Evolutionary conservation across 352 stramenopile species (phyloP), one percentile per base, ranked within the genome.

Genomic region (Globisporangium iwayamae): DNA sequence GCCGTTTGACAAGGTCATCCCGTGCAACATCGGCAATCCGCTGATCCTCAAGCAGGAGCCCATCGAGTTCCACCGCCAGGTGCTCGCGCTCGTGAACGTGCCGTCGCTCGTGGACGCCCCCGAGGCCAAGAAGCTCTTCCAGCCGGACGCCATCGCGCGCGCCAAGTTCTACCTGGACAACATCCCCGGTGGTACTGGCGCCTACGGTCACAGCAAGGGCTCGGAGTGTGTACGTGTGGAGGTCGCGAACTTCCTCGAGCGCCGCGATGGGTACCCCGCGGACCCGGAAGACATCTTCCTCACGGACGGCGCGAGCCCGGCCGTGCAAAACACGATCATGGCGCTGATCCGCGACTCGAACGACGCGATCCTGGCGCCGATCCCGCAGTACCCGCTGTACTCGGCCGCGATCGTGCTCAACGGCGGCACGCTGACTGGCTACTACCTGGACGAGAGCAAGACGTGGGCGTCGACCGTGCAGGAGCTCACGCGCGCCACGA

Each of bases 381-480:
- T 99, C 68, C 98, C 98, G 39, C 98, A 99, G 84, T 99, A 99
- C 77, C 98, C 98, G 34, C 87, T 99, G 20, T 99, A 99, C 81
- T 98, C 93, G 62, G 97, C 97, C 5, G 90, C 93, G n/a, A 96
- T 99, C 45, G 93, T 97, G 39, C 83, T 99, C 56, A 91, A 98
- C 54, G 91, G 92, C 52, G 97, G 96, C 58, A 79, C 91, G 36
- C 85, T 98, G 47, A 90, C 98, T 18, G 94, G 94, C 13, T 99
- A 99, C 83, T 99, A 97, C 70, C 73, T 99, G 32, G 90, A 99
- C 73, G 98, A 99, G 81, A 70, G 86, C n/a, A 88, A 87, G 2
- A 84, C 81, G 50, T 99, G 98, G 98, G 81, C 72, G 39, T 82
- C 96, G 55, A 79, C 81, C 28, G 72, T 93, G 39, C 81, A 87